Percentiles rank a stretch among this genome's conserved stretches.
Evolutionary conservation across 2,329 filamentous ascomycete genomes (phyloP).

Genomic region (Trichoderma oligosporum): DNA sequence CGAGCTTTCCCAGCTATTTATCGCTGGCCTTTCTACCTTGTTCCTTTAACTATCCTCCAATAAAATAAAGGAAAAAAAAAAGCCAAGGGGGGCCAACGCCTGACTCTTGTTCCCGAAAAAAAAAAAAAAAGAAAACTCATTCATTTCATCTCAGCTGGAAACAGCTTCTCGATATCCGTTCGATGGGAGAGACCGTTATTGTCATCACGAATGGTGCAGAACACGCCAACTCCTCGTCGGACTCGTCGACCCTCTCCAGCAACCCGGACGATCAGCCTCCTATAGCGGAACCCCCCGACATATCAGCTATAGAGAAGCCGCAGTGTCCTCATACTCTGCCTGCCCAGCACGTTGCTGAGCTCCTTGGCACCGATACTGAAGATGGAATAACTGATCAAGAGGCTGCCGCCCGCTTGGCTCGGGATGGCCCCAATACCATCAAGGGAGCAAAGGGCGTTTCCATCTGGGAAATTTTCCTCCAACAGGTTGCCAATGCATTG

Average conservation of each 20-base stretch:
- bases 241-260: constrained; percentile 35
- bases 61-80: neutral
- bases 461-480: constrained; percentile 70
- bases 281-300: constrained; percentile 38
- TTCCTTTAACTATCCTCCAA: neutral
- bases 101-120: neutral
- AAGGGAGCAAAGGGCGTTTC: constrained; percentile 68
- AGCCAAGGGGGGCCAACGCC: neutral
- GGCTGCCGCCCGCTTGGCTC: constrained; percentile 60
- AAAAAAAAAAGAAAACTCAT: neutral
- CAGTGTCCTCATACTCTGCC: constrained; percentile 36
- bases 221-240: constrained; percentile 38
- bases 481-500: constrained; percentile 73
- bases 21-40: neutral
- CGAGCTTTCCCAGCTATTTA: too few relatives aligned
- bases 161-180: constrained; percentile 32
- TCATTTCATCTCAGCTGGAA: constrained; percentile 8
- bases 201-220: constrained; percentile 41
- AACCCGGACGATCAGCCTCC: constrained; percentile 39
- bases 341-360: constrained; percentile 33
- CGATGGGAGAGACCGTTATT: constrained; percentile 41
- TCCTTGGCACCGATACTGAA: constrained; percentile 42
- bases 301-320: constrained; percentile 36
- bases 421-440: constrained; percentile 67
- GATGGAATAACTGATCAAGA: constrained; percentile 62